These are phyloP conservation scores for Trifolium repens DNA, from an alignment of 306 rosid genomes.

Conservation along the genomic window DNA sequence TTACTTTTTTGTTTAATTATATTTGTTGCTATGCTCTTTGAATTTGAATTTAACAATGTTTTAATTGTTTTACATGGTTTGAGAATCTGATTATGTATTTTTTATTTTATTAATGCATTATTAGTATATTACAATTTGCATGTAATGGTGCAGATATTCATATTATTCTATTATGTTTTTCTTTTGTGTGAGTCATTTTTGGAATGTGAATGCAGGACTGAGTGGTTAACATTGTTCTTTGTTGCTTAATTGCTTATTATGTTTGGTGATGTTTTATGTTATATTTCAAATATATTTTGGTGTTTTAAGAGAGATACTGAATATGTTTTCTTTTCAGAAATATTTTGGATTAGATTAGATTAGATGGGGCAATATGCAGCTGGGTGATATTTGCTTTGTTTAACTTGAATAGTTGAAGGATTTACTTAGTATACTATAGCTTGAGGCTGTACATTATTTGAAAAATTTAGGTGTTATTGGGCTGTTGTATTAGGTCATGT, in stretches of 20 bases:
- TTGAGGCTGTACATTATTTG: slow-evolving; percentile 16
- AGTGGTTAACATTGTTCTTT: slow-evolving; percentile 14
- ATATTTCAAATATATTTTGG: slow-evolving; percentile 2
- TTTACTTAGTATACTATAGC: not conserved
- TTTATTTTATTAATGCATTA: slow-evolving; percentile 1
- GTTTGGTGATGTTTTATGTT: slow-evolving; percentile 9
- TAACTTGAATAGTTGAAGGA: slow-evolving; percentile 17
- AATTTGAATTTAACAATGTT: slow-evolving; percentile 29
- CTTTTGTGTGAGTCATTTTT: slow-evolving; percentile 23
- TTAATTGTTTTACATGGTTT: slow-evolving; percentile 26
- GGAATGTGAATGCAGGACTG: slow-evolving; percentile 16
- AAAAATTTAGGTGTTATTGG: not conserved
- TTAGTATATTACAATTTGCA: too few relatives aligned
- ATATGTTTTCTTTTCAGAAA: slow-evolving; percentile 16
- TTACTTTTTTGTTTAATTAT: not conserved
- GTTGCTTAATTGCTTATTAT: slow-evolving; percentile 21
- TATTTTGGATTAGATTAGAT: slow-evolving; percentile 17
- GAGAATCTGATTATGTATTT: slow-evolving; percentile 17
- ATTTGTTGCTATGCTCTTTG: slow-evolving; percentile 27
- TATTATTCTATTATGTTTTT: not conserved
- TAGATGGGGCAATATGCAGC: slow-evolving; percentile 6
- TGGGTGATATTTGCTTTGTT: slow-evolving; percentile 30
- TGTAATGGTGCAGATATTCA: too few relatives aligned
- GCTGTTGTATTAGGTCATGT: not conserved
- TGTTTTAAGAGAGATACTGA: slow-evolving; percentile 4